Base-by-base conservation (phyloP, 805 yeast genomes). In the Hanseniaspora clermontiae region DNA sequence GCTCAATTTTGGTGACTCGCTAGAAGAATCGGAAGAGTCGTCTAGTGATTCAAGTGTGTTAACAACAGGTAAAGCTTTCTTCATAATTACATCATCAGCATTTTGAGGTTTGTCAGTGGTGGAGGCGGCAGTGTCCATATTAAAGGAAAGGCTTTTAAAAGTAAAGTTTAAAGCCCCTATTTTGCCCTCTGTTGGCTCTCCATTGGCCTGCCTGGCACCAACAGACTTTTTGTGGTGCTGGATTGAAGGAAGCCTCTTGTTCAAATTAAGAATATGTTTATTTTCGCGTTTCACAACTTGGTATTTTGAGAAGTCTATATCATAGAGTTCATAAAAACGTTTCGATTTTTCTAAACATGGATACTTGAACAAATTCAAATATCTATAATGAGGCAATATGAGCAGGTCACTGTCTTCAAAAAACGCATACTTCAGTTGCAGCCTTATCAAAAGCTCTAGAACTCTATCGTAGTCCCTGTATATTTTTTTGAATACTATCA, bases 301-400 rank as follows among this genome's bases (percentile, higher is more conserved):
- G n/a, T 31, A 45, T 2, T 32, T 53, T 3, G 57, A n/a, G 9
- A 19, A 31, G 8, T 53, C 34, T 9, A 46, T 39, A 11, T 43
- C 50, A 27, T 34, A 51, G 0, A 11, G 7, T 14, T 53, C 47
- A 46, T 46, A 42, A 6, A 12, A 43, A 5, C 15, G 1, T 20
- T 34, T 43, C 10, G 8, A 9, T 9, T 43, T 20, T 19, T 43
- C 15, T 2, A 36, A 5, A 7, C 43, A 15, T 2, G 57, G 57
- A 39, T 38, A 53, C 19, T 19, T 46, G 24, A 43, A 43, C 8
- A 53, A 39, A 14, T 45, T 20, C 10, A 46, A 29, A 11, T 46
- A 37, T 39, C 51, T 45, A 38, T 36, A 46, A 29, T 53, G 48
- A 10, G 57, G 51, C n/a, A 53, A 27, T 7, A 53, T 39, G n/a